Evolutionary conservation across 2,329 filamentous ascomycete genomes (phyloP).

Genomic region (Daldinia sp.): DNA sequence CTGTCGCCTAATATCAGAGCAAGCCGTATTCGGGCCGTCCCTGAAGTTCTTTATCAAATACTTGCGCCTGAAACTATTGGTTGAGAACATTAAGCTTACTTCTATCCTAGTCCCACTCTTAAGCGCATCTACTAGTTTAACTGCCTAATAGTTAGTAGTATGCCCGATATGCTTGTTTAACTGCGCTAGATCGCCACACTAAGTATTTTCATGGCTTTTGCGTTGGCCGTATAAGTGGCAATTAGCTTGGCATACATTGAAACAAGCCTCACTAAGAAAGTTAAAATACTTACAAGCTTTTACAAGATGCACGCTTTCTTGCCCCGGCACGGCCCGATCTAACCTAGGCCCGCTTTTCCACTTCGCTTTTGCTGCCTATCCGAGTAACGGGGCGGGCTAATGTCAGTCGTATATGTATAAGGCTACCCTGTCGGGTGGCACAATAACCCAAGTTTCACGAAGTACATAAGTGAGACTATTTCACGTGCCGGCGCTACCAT

Average conservation of each 20-base stretch:
- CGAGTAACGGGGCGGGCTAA: background rate
- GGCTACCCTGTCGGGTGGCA: too few species aligned
- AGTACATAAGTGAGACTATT: too few species aligned
- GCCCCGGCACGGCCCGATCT: constrained; percentile 2
- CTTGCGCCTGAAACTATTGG: background rate
- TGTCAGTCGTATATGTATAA: background rate
- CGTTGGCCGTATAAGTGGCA: background rate
- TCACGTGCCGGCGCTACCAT: too few species aligned
- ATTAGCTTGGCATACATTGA: background rate
- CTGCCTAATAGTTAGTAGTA: too few species aligned
- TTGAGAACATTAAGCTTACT: background rate
- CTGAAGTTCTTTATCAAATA: background rate
- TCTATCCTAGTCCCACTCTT: background rate
- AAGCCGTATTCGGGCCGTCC: background rate
- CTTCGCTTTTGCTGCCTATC: background rate
- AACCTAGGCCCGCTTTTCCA: background rate
- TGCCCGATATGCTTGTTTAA: background rate
- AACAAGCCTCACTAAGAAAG: background rate
- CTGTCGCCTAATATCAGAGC: background rate
- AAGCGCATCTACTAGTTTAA: background rate
- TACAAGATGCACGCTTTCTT: background rate
- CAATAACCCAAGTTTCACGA: too few species aligned
- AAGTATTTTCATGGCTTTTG: background rate
- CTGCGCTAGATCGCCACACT: background rate
- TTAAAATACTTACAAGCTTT: constrained; percentile 2